Evolutionary conservation across 352 stramenopile species (phyloP).

Genomic region (Phytophthora pisi): DNA sequence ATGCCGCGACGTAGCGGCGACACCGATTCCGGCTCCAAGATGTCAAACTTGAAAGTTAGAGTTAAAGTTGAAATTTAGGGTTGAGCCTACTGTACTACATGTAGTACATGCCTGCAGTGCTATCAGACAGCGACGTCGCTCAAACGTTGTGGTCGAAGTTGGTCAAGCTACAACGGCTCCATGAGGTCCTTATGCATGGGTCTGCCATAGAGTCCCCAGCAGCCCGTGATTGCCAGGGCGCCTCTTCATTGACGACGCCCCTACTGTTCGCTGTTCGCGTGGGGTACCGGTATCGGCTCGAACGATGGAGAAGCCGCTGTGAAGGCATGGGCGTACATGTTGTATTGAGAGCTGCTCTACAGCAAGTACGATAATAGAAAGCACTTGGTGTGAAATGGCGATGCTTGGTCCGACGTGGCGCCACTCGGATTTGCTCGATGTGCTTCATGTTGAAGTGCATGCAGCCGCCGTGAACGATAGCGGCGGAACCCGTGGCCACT

Average conservation of each 20-base stretch:
- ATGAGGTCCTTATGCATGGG: no score
- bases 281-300: no score
- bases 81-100: no score
- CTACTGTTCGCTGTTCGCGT: not conserved
- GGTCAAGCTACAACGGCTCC: no score
- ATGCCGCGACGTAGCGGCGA: constrained; percentile 21
- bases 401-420: constrained; percentile 17
- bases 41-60: not conserved
- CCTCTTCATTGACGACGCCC: not conserved
- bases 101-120: no score
- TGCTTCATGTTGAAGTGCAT: not conserved
- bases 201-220: not conserved
- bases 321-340: no score
- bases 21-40: constrained; percentile 7
- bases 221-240: not conserved
- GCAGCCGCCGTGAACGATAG: not conserved
- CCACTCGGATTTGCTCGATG: constrained; percentile 7
- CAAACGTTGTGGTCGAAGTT: no score
- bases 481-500: constrained; percentile 19
- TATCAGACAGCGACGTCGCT: no score
- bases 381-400: no score
- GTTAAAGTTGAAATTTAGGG: not conserved
- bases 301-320: not conserved
- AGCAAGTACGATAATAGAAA: no score
- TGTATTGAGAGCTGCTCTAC: no score